phyloP scores from a whole-genome alignment of 169 alveolate species.

The Plasmodium gallinaceum region DNA sequence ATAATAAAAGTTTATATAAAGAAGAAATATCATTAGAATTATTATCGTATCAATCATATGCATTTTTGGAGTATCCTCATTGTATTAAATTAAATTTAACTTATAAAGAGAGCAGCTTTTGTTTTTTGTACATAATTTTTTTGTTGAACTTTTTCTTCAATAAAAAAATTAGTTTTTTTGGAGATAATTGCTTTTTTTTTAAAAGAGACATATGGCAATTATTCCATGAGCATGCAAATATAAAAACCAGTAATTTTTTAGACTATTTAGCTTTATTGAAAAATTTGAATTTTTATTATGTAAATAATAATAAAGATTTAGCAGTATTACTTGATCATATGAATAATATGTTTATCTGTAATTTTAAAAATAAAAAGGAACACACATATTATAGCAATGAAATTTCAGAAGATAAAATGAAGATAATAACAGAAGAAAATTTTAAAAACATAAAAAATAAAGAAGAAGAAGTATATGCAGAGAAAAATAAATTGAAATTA shows the following conservation, averaged over 20 bases:
- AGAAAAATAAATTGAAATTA: neutral
- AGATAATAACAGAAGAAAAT: neutral
- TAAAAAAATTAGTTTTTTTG: slow-evolving; percentile 26
- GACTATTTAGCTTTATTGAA: slow-evolving; percentile 36
- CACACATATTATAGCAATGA: neutral
- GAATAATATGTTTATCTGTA: neutral
- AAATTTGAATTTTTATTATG: slow-evolving; percentile 22
- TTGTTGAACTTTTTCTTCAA: slow-evolving; percentile 48
- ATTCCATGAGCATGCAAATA: slow-evolving; percentile 48
- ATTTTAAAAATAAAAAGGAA: neutral
- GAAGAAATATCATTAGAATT: slow-evolving; percentile 44
- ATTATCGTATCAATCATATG: slow-evolving; percentile 24
- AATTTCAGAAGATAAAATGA: too few relatives aligned
- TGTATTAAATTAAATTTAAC: slow-evolving; percentile 31
- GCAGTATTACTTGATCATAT: slow-evolving; percentile 5
- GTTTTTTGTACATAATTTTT: slow-evolving; percentile 28
- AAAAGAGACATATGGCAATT: slow-evolving; percentile 45
- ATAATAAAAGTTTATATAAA: neutral
- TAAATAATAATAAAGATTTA: slow-evolving; percentile 28
- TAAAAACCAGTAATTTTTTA: slow-evolving; percentile 43
- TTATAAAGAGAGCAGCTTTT: slow-evolving; percentile 21
- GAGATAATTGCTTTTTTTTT: slow-evolving; percentile 67
- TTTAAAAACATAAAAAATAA: neutral
- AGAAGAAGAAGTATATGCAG: neutral
- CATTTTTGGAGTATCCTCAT: slow-evolving; percentile 65